Conservation (phyloP, 2,329 filamentous ascomycete genomes). For the Blumeria hordei region DNA sequence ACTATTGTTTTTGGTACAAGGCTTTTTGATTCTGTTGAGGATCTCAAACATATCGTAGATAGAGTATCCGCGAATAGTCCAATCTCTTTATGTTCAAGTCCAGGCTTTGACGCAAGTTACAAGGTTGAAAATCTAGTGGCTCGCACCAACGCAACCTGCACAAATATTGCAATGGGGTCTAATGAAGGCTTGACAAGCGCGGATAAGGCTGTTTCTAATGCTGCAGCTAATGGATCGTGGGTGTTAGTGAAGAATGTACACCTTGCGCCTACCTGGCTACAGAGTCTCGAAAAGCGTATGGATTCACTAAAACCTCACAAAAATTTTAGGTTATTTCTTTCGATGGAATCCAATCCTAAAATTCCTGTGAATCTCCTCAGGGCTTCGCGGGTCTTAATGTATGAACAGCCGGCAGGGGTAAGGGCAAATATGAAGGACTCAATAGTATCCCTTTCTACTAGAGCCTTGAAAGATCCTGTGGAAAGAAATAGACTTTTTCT, state of each 20-base stretch:
- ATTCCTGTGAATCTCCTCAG: constrained; percentile 91
- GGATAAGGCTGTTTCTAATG: constrained; percentile 84
- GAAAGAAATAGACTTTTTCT: constrained; percentile 81
- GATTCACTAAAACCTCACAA: constrained; percentile 82
- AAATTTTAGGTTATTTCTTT: constrained; percentile 86
- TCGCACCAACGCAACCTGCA: constrained; percentile 56
- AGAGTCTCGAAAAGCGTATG: constrained; percentile 90
- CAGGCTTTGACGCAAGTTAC: constrained; percentile 95
- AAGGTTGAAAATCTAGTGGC: constrained; percentile 93
- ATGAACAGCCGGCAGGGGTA: constrained; percentile 91
- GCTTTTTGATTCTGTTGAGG: constrained; percentile 63
- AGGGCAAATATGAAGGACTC: constrained; percentile 98
- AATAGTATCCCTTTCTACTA: constrained; percentile 53
- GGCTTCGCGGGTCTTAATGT: constrained; percentile 85
- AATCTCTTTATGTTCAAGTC: constrained; percentile 78
- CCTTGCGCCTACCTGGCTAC: constrained; percentile 82
- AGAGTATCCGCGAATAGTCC: constrained; percentile 68
- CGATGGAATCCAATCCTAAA: constrained; percentile 92
- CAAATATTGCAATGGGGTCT: constrained; percentile 97
- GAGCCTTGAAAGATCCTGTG: constrained; percentile 60
- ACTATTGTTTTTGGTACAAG: constrained; percentile 60
- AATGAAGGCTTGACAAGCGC: constrained; percentile 81
- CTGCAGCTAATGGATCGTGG: constrained; percentile 80
- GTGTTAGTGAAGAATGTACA: constrained; percentile 98
- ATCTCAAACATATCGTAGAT: constrained; percentile 62